Conservation (phyloP, 305 asterid species). For the Plantago coronopus region DNA sequence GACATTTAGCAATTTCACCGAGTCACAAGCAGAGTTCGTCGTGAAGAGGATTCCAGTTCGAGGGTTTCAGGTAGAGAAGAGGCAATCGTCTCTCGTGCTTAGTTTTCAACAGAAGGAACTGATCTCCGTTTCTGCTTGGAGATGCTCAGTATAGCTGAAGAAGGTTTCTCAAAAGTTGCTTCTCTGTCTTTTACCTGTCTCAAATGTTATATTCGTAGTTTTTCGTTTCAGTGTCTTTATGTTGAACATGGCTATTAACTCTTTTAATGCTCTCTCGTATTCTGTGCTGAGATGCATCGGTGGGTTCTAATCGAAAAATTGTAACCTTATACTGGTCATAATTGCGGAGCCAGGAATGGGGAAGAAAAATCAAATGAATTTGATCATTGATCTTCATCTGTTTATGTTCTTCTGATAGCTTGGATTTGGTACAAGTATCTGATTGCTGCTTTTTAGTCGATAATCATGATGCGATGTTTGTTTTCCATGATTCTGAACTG, state of each 20-base stretch:
- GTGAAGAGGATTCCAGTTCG: slow-evolving; percentile 77
- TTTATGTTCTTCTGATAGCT: background rate
- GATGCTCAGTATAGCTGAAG: slow-evolving; percentile 47
- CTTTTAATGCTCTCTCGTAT: slow-evolving; percentile 6
- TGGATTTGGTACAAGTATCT: background rate
- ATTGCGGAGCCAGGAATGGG: slow-evolving; percentile 1
- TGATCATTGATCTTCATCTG: background rate
- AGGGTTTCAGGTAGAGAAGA: slow-evolving; percentile 86
- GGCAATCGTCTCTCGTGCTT: slow-evolving; percentile 81
- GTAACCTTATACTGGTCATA: background rate
- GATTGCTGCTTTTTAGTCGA: background rate
- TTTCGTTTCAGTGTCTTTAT: background rate
- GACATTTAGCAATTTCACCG: slow-evolving; percentile 78
- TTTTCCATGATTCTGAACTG: background rate
- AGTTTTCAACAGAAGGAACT: slow-evolving; percentile 96
- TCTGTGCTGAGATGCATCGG: background rate
- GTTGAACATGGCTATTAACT: slow-evolving; percentile 3
- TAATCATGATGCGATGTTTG: background rate
- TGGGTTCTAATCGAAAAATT: background rate
- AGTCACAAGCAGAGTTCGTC: slow-evolving; percentile 85
- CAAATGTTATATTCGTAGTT: too few relatives aligned
- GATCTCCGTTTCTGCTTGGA: slow-evolving; percentile 93
- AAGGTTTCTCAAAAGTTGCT: slow-evolving; percentile 32
- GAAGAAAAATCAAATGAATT: background rate
- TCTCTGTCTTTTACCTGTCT: slow-evolving; percentile 19